These are phyloP conservation scores for Fusarium citri DNA, from an alignment of 2,329 filamentous ascomycete species.

Conservation along the genomic window DNA sequence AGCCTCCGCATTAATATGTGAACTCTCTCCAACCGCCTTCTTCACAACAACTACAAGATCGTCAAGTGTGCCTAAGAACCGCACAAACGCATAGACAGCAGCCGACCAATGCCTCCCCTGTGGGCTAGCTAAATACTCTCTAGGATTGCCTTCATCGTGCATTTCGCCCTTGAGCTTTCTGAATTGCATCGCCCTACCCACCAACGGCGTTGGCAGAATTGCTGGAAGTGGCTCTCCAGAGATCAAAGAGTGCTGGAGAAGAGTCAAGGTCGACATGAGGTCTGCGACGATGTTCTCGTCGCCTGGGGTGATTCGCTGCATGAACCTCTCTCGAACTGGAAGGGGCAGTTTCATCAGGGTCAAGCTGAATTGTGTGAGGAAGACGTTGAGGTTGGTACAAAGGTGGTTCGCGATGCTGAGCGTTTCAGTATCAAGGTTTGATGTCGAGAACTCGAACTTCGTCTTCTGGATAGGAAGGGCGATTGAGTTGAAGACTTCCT, in stretches of 20 bases:
- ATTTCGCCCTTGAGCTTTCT: slow-evolving; percentile 17
- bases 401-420: slow-evolving; percentile 15
- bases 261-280: slow-evolving; percentile 20
- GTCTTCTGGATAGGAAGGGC: slow-evolving; percentile 14
- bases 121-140: neutral
- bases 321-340: slow-evolving; percentile 13
- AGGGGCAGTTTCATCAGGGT: slow-evolving; percentile 8
- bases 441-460: slow-evolving; percentile 25
- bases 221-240: slow-evolving; percentile 17
- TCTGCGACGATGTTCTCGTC: slow-evolving; percentile 16
- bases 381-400: slow-evolving; percentile 21
- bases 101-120: slow-evolving; percentile 23
- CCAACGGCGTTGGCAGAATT: slow-evolving; percentile 15
- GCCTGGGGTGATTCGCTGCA: slow-evolving; percentile 6
- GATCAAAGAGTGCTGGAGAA: slow-evolving; percentile 17
- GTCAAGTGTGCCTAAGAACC: slow-evolving; percentile 15
- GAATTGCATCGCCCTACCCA: slow-evolving; percentile 17
- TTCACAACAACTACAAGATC: slow-evolving; percentile 19
- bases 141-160: slow-evolving; percentile 13
- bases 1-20: slow-evolving; percentile 12
- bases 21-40: slow-evolving; percentile 21
- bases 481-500: slow-evolving; percentile 16
- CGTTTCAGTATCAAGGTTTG: slow-evolving; percentile 16
- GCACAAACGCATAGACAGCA: slow-evolving; percentile 20
- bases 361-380: slow-evolving; percentile 19